phyloP scores from a whole-genome alignment of 495 filamentous ascomycete species.

The Copromyces sp. region DNA sequence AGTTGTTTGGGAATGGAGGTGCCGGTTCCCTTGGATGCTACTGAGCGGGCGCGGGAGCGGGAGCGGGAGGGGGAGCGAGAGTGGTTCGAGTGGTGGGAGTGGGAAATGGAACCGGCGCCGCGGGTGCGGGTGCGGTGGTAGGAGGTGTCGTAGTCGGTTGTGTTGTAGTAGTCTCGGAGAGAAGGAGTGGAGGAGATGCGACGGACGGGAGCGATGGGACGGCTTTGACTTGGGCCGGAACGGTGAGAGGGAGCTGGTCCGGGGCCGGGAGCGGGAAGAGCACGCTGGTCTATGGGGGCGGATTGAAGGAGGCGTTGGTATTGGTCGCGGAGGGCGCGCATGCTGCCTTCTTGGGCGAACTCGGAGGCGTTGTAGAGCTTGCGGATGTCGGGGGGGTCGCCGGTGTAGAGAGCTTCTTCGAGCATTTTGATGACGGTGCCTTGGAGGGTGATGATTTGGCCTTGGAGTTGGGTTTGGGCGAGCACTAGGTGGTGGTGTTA shows the following conservation, averaged over 20 bases:
- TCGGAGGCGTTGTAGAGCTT: slow-evolving; percentile 25
- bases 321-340: slow-evolving; percentile 27
- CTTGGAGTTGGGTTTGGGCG: slow-evolving; percentile 27
- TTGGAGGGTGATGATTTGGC: slow-evolving; percentile 27
- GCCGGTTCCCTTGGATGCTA: neutral
- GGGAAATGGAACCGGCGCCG: neutral
- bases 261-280: neutral
- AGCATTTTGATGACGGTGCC: slow-evolving; percentile 23
- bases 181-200: slow-evolving; percentile 20
- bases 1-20: neutral
- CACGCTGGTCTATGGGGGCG: neutral
- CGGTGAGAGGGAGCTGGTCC: neutral
- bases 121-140: neutral
- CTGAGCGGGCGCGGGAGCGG: neutral
- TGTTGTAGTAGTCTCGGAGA: slow-evolving; percentile 2
- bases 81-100: neutral
- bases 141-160: neutral
- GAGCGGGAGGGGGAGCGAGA: neutral
- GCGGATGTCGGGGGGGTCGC: slow-evolving; percentile 14
- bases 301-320: slow-evolving; percentile 21
- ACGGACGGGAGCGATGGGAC: slow-evolving; percentile 11
- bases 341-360: slow-evolving; percentile 24
- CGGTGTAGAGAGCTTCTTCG: slow-evolving; percentile 22
- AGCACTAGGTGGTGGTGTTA: slow-evolving; percentile 9
- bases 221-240: neutral